Conservation (phyloP, 2,329 filamentous ascomycete genomes). For the Aspergillus neoniger region DNA sequence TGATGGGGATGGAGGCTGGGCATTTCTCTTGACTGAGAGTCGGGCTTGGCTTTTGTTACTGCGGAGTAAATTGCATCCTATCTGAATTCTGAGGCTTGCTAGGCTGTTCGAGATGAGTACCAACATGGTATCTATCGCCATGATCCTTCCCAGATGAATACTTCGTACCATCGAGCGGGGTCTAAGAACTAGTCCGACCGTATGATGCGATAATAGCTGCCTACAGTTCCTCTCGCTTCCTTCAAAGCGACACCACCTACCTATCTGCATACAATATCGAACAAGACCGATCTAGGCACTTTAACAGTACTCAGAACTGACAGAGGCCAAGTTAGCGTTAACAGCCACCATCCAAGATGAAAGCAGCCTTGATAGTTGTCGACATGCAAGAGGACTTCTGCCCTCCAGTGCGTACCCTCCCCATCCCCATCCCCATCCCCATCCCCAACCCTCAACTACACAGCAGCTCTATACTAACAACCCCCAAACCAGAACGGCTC, state of each 20-base stretch:
- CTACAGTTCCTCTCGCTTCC: neutral
- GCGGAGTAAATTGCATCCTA: no score
- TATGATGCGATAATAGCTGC: neutral
- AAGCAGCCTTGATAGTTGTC: slow-evolving; percentile 69
- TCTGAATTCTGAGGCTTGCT: neutral
- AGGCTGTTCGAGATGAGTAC: neutral
- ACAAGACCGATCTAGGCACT: neutral
- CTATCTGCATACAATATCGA: neutral
- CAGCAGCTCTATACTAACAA: slow-evolving; percentile 3
- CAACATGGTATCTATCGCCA: neutral
- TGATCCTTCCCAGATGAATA: neutral
- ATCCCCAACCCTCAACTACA: slow-evolving; percentile 2
- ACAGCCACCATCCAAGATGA: slow-evolving; percentile 16
- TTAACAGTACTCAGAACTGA: no score
- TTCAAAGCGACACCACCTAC: neutral
- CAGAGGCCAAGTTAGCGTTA: no score
- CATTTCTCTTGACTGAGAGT: neutral
- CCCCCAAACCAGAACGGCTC: slow-evolving; percentile 67
- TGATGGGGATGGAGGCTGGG: neutral
- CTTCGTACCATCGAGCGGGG: neutral
- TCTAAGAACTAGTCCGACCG: neutral
- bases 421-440: slow-evolving; percentile 3
- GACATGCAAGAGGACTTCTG: slow-evolving; percentile 96
- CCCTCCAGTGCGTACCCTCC: slow-evolving; percentile 67
- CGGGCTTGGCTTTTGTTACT: neutral